A percentile compares a stretch with the other conserved stretches of the same genome.
Evolutionary conservation across 1,284 basidiomycete genomes (phyloP).

Genomic region (Hortiboletus rubellus): DNA sequence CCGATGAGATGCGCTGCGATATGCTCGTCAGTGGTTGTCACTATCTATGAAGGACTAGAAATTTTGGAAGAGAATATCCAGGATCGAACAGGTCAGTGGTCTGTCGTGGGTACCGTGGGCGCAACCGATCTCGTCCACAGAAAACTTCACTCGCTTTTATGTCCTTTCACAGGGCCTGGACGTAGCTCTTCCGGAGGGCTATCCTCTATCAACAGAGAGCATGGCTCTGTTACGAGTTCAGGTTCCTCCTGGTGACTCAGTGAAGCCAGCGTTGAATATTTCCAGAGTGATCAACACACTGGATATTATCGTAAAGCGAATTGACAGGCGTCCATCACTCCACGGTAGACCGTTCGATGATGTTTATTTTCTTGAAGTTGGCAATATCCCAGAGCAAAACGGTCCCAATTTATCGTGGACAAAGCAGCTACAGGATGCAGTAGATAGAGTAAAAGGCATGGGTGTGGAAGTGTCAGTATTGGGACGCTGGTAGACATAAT

Average conservation of each 20-base stretch:
- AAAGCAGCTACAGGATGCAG: constrained; percentile 18
- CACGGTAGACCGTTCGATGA: constrained; percentile 51
- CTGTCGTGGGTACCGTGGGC: background rate
- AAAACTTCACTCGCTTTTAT: constrained; percentile 66
- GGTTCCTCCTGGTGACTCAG: background rate
- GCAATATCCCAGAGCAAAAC: constrained; percentile 14
- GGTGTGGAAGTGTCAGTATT: constrained; percentile 33
- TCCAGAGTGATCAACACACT: constrained; percentile 22
- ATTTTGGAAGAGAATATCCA: constrained; percentile 63
- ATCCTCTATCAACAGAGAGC: constrained; percentile 14
- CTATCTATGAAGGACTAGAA: constrained; percentile 56
- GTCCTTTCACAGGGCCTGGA: constrained; percentile 44
- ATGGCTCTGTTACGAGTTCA: constrained; percentile 45
- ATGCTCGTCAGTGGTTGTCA: constrained; percentile 63
- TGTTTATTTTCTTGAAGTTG: constrained; percentile 60
- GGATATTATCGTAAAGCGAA: constrained; percentile 39
- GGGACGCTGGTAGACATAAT: constrained; percentile 44
- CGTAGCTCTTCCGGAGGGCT: constrained; percentile 26
- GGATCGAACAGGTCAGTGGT: constrained; percentile 49
- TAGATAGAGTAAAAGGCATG: constrained; percentile 17
- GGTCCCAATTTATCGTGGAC: constrained; percentile 20
- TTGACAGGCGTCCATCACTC: constrained; percentile 63
- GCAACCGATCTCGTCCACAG: constrained; percentile 35
- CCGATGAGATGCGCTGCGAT: constrained; percentile 63
- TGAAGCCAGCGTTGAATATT: constrained; percentile 13